Conservation (phyloP, 2,329 filamentous ascomycete genomes). For the Colletotrichum liriopes region DNA sequence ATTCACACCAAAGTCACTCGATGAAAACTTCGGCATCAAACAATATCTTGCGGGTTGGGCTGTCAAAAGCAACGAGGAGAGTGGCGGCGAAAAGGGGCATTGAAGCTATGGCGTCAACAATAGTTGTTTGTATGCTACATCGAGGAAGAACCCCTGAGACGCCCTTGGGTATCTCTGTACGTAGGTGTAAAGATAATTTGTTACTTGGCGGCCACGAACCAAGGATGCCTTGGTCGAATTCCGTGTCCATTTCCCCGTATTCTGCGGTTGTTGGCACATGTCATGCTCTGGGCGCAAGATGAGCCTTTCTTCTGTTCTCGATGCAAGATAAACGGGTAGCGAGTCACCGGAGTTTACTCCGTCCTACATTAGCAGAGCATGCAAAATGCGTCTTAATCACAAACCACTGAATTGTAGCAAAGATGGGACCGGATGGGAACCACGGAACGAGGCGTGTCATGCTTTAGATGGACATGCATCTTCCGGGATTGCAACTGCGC, state of each 20-base stretch:
- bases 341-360: neutral
- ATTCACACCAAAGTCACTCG: constrained; percentile 50
- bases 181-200: constrained; percentile 44
- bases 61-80: constrained; percentile 44
- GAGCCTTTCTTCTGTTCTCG: neutral
- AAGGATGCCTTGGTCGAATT: constrained; percentile 47
- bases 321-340: neutral
- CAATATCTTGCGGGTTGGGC: constrained; percentile 34
- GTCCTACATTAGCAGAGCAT: neutral
- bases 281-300: neutral
- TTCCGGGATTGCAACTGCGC: neutral
- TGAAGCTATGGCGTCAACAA: constrained; percentile 47
- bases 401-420: neutral
- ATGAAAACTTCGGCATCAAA: constrained; percentile 52
- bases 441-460: neutral
- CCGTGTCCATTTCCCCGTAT: constrained; percentile 39
- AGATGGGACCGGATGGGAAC: neutral
- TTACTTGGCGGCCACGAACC: constrained; percentile 51
- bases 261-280: neutral
- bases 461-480: neutral
- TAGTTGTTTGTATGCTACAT: constrained; percentile 45
- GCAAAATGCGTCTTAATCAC: neutral
- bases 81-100: constrained; percentile 49
- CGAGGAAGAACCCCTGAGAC: constrained; percentile 46
- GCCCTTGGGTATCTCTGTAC: constrained; percentile 35